These are phyloP conservation scores for Annulohypoxylon nitens DNA, from an alignment of 495 filamentous ascomycete species.

Conservation along the genomic window DNA sequence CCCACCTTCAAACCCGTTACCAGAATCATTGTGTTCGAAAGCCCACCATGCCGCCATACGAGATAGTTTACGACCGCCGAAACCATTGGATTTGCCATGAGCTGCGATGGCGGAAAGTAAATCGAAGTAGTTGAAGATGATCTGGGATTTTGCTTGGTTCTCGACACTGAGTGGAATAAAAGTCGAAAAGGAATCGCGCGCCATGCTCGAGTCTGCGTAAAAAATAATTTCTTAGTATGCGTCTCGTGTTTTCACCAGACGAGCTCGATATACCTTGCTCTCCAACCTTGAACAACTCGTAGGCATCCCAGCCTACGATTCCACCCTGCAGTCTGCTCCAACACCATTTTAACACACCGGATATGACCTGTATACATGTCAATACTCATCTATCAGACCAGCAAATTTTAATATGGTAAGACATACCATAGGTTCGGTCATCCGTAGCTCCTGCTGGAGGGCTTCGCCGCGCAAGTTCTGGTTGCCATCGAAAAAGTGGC, in stretches of 20 bases:
- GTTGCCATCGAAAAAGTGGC: slow-evolving; percentile 84
- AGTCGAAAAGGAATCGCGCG: slow-evolving; percentile 91
- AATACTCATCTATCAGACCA: slow-evolving; percentile 12
- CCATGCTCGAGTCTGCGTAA: slow-evolving; percentile 84
- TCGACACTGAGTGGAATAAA: slow-evolving; percentile 97
- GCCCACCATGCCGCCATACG: slow-evolving; percentile 99
- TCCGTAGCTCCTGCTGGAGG: slow-evolving; percentile 86
- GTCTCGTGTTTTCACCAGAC: slow-evolving; percentile 11
- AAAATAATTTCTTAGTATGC: slow-evolving; percentile 36
- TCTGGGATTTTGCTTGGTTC: slow-evolving; percentile 83
- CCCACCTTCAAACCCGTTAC: slow-evolving; percentile 94
- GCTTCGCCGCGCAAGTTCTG: slow-evolving; percentile 72
- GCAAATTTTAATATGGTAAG: slow-evolving; percentile 13
- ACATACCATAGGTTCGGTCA: slow-evolving; percentile 93
- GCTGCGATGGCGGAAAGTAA: slow-evolving; percentile 82
- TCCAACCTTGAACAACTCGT: slow-evolving; percentile 94
- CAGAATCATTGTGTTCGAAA: slow-evolving; percentile 87
- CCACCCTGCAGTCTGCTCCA: slow-evolving; percentile 95
- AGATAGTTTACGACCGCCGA: slow-evolving; percentile 93
- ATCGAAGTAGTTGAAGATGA: slow-evolving; percentile 98
- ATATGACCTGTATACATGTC: slow-evolving; percentile 75
- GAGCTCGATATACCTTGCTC: slow-evolving; percentile 77
- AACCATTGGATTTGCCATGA: slow-evolving; percentile 91
- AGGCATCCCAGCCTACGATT: slow-evolving; percentile 96
- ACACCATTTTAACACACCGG: slow-evolving; percentile 97